A percentile compares a stretch with the other conserved stretches of the same genome.
Conservation (phyloP, 768 basidiomycete genomes). For the Leccinum longicurvipes region DNA sequence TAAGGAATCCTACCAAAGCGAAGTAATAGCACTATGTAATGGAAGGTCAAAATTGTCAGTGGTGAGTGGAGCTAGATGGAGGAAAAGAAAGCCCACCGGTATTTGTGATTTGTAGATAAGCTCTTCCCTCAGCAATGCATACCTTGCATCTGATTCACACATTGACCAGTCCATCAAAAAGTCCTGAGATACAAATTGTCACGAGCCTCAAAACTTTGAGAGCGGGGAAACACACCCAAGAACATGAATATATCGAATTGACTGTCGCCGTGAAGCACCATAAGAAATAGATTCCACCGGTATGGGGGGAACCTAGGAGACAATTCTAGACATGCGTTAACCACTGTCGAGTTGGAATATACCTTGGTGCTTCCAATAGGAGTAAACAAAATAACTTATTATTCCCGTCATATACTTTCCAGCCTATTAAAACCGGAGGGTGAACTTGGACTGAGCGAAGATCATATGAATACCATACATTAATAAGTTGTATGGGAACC, state of each 20-base stretch:
- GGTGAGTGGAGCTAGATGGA: neutral
- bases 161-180: constrained; percentile 94
- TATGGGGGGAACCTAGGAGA: constrained; percentile 27
- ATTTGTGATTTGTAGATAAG: constrained; percentile 67
- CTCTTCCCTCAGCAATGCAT: constrained; percentile 67
- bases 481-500: constrained; percentile 75
- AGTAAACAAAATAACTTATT: constrained; percentile 63
- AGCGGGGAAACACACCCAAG: constrained; percentile 60
- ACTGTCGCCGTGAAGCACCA: constrained; percentile 66
- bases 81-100: constrained; percentile 39
- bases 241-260: constrained; percentile 65
- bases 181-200: constrained; percentile 49
- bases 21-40: constrained; percentile 66
- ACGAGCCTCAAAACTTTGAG: neutral
- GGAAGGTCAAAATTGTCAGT: neutral
- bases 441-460: neutral
- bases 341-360: neutral
- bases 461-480: constrained; percentile 43
- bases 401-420: constrained; percentile 80
- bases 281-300: constrained; percentile 53
- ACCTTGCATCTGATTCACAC: constrained; percentile 49
- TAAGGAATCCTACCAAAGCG: constrained; percentile 54
- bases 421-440: constrained; percentile 45
- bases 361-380: constrained; percentile 72
- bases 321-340: neutral